Percentiles rank a stretch among this genome's conserved stretches.
phyloP scores from a whole-genome alignment of 129 eudicot species.

The Tagetes erecta region DNA sequence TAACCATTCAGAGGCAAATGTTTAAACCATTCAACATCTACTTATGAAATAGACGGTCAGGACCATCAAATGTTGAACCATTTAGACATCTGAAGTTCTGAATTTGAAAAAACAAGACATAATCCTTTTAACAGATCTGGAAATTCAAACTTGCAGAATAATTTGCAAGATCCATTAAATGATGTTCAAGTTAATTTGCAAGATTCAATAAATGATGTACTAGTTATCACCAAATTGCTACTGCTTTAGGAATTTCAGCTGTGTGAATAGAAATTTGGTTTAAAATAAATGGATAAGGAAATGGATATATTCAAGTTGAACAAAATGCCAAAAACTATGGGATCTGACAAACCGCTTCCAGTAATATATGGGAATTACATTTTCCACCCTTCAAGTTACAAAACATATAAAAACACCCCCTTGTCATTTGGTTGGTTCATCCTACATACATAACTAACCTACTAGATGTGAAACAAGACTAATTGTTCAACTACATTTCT shows the following conservation, averaged over 20 bases:
- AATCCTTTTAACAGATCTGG: neutral
- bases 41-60: no score
- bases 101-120: no score
- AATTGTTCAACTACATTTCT: neutral
- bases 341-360: neutral
- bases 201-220: constrained; percentile 6
- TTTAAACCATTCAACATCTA: no score
- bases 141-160: neutral
- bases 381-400: neutral
- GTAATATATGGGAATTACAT: neutral
- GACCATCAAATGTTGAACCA: no score
- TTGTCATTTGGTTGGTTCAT: neutral
- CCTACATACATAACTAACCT: neutral
- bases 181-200: neutral
- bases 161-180: constrained; percentile 1
- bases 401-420: neutral
- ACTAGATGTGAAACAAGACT: neutral
- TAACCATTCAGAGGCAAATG: no score
- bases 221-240: neutral
- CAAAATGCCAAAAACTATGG: constrained; percentile 6
- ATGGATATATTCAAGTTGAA: neutral
- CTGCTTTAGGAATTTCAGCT: neutral
- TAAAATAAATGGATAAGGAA: neutral
- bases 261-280: neutral
- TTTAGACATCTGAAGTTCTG: no score